These are phyloP conservation scores for Mycena vulgaris DNA, from an alignment of 768 basidiomycete species.

Conservation along the genomic window DNA sequence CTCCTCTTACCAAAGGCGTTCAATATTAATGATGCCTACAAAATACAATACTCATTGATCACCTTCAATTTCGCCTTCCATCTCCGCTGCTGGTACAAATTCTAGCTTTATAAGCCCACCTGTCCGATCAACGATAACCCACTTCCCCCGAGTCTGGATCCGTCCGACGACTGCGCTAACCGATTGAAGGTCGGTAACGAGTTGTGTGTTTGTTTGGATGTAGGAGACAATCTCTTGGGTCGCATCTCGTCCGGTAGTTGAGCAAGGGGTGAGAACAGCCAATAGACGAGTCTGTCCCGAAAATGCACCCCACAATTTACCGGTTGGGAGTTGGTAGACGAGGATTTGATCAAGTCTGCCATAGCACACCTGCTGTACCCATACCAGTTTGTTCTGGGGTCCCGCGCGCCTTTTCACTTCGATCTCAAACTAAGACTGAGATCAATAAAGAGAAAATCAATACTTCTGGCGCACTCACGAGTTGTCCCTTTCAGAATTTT, in stretches of 20 bases:
- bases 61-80: background rate
- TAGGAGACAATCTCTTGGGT: conserved; percentile 13
- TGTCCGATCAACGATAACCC: conserved; percentile 35
- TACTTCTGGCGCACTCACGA: conserved; percentile 41
- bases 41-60: background rate
- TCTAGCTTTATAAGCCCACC: conserved; percentile 17
- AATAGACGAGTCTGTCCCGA: conserved; percentile 8
- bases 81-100: conserved; percentile 20
- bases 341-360: conserved; percentile 38
- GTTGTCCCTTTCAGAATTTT: conserved; percentile 24
- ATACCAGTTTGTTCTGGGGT: background rate
- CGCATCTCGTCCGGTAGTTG: conserved; percentile 36
- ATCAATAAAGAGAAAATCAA: too few relatives aligned
- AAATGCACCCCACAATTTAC: conserved; percentile 6
- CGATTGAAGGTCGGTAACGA: conserved; percentile 33
- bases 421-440: conserved; percentile 30
- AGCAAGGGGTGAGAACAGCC: conserved; percentile 33
- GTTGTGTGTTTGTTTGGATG: background rate
- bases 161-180: conserved; percentile 35
- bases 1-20: background rate
- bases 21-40: too few relatives aligned
- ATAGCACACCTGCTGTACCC: conserved; percentile 16
- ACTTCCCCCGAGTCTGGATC: conserved; percentile 19
- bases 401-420: background rate
- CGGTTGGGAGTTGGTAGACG: conserved; percentile 17